Evolutionary conservation across 306 rosid genomes (phyloP).

Genomic region (Betula pendula): DNA sequence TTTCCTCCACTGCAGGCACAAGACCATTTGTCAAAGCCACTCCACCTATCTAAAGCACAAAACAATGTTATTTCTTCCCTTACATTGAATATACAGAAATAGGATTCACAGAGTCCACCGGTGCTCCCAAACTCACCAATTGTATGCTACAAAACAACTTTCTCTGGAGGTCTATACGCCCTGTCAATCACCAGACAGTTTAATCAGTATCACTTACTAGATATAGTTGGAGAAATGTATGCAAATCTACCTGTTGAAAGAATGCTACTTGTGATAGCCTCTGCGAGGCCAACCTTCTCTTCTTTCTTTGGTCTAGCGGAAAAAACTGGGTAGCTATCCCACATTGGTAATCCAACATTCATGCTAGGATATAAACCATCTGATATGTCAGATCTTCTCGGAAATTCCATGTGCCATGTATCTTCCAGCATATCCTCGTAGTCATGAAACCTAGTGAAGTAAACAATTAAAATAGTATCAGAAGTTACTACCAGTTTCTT

Average conservation of each 20-base stretch:
- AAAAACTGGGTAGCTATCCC: slow-evolving; percentile 84
- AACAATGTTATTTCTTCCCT: slow-evolving; percentile 35
- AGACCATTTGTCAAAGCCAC: slow-evolving; percentile 86
- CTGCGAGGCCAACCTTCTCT: slow-evolving; percentile 91
- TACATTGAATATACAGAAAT: slow-evolving; percentile 23
- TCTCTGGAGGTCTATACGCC: slow-evolving; percentile 93
- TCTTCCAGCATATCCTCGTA: slow-evolving; percentile 94
- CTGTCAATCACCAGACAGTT: slow-evolving; percentile 47
- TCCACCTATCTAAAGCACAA: slow-evolving; percentile 75
- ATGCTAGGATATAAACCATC: slow-evolving; percentile 66
- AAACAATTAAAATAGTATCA: slow-evolving; percentile 22
- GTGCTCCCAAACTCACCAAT: slow-evolving; percentile 61
- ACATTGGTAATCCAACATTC: slow-evolving; percentile 71
- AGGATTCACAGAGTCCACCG: slow-evolving; percentile 20
- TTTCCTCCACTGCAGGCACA: slow-evolving; percentile 85
- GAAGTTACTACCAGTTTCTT: background rate
- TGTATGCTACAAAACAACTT: slow-evolving; percentile 95
- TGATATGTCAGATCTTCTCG: slow-evolving; percentile 73
- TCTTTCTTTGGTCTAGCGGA: slow-evolving; percentile 80
- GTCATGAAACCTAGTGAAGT: slow-evolving; percentile 68
- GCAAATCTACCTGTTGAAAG: slow-evolving; percentile 70
- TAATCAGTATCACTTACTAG: slow-evolving; percentile 24
- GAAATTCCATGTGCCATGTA: slow-evolving; percentile 80
- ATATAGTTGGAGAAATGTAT: slow-evolving; percentile 13
- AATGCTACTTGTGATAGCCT: slow-evolving; percentile 87